Evolutionary conservation across 2,329 filamentous ascomycete genomes (phyloP), one percentile per base, ranked within the genome.

Genomic region (Talaromyces sp.): DNA sequence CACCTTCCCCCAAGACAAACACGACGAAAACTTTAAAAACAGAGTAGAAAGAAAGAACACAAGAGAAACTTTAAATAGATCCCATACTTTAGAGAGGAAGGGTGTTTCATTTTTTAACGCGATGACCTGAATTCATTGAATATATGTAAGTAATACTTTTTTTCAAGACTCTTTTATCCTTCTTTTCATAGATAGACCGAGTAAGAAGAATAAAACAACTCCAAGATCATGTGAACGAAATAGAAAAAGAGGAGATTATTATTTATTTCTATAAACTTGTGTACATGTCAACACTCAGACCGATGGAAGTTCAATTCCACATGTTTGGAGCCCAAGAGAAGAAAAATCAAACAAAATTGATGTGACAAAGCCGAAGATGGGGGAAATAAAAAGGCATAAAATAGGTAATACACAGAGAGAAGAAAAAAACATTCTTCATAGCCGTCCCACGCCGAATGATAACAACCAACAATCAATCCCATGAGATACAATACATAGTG

Each of bases 231-330:
- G 53, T 10, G 22, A 17, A 28, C 30, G 3, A 32, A 32, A 32
- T 36, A 9, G 39, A 27, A 42, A 42, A 62, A 62, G 60, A 56
- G 57, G 57, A 62, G 60, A 62, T 61, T 59, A 62, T 28, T 53
- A 32, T 53, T 36, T 49, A 22, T 47, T 51, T 57, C 33, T 61
- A 57, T 57, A 57, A 51, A 61, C 47, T 39, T 51, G 19, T 44
- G 19, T 47, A 47, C 44, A 47, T 47, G 44, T 9, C 10, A 10
- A 47, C 44, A 39, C 7, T n/a, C 36, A 39, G 36, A 39, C 15
- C 36, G 36, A 17, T 39, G 36, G 36, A n/a, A 39, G 7, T 39
- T 39, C 17, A n/a, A 39, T 8, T 39, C 36, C 36, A 39, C 33
- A n/a, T 39, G 36, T 39, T 39, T 39, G 15, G 36, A 7, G 42